These are phyloP conservation scores for Chaetomiaceae sp. DNA, from an alignment of 2,329 filamentous ascomycete genomes.

Conservation along the genomic window DNA sequence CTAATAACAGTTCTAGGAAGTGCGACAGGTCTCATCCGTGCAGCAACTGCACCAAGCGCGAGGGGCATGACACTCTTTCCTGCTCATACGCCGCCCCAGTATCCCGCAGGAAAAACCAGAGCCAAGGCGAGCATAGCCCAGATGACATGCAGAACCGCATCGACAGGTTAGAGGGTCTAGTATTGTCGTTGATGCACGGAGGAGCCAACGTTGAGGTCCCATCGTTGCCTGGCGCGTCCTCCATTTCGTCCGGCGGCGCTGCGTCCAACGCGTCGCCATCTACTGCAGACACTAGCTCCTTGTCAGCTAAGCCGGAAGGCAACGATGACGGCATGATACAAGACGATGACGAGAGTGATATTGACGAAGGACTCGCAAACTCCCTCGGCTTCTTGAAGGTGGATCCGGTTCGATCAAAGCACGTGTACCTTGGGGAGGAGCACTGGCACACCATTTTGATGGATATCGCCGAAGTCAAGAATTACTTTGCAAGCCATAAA, in stretches of 20 bases:
- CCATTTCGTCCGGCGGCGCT: conserved; percentile 23
- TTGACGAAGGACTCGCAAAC: conserved; percentile 63
- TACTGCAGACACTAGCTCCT: conserved; percentile 33
- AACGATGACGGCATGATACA: conserved; percentile 53
- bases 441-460: conserved; percentile 78
- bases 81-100: conserved; percentile 78
- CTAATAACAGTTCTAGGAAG: conserved; percentile 54
- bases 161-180: conserved; percentile 86
- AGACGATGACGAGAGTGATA: conserved; percentile 59
- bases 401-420: conserved; percentile 70
- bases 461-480: conserved; percentile 89
- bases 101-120: conserved; percentile 69
- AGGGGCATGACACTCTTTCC: conserved; percentile 72
- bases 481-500: conserved; percentile 80
- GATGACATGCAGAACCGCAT: conserved; percentile 99
- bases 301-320: conserved; percentile 44
- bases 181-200: conserved; percentile 90
- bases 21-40: conserved; percentile 89
- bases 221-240: conserved; percentile 29
- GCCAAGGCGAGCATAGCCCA: conserved; percentile 57
- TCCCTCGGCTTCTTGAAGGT: conserved; percentile 81
- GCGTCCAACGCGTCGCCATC: conserved; percentile 25
- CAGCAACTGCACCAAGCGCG: conserved; percentile 90
- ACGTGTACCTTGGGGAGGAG: conserved; percentile 75
- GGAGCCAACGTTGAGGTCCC: conserved; percentile 52